Evolutionary conservation across 2,329 filamentous ascomycete species (phyloP), one percentile per base, ranked within the genome.

Genomic region (Colletotrichum truncatum): DNA sequence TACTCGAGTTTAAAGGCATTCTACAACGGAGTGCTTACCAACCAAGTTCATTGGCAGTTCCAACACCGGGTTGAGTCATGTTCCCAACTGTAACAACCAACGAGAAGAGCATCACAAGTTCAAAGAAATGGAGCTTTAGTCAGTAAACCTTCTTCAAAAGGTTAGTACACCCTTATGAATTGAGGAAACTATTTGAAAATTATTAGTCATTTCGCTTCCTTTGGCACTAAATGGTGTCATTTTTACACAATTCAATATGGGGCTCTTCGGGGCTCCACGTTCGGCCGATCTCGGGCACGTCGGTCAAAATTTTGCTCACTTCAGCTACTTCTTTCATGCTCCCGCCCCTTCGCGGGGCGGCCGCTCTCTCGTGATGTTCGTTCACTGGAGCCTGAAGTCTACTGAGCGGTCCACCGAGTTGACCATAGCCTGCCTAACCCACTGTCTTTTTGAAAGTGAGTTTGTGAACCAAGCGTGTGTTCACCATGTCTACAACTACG

Each of bases 271-370:
- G 23, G 36, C 34, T 52, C 43, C 45, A 51, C 23, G 45, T 45
- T 64, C 53, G 53, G 60, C 60, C 60, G 60, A 59, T 48, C 39
- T 52, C 53, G 59, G 60, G 60, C 34, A n/a, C 16, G 8, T 45
- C 12, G 21, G 18, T 38, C 23, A 23, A 59, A 46, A 57, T 43
- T 52, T 58, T 64, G 34, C 36, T 32, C 34, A 34, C 10, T 45
- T 8, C 10, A 21, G 36, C n/a, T 32, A 54, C 32, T 25, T 62
- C 39, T 38, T 39, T 6, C 16, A 30, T 39, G 38, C 39, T 39
- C 28, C 36, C 53, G 14, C 26, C 28, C 9, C 30, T 45, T 23
- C 25, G 41, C 11, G 9, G 9, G 18, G 23, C 8, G 21, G n/a
- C 3, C 18, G 4, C 14, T 2, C 10, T 51, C 4, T n/a, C 9